A percentile compares a stretch with the other conserved stretches of the same genome.
Conservation (phyloP, 352 stramenopile species). For the Aphanomyces euteiches region DNA sequence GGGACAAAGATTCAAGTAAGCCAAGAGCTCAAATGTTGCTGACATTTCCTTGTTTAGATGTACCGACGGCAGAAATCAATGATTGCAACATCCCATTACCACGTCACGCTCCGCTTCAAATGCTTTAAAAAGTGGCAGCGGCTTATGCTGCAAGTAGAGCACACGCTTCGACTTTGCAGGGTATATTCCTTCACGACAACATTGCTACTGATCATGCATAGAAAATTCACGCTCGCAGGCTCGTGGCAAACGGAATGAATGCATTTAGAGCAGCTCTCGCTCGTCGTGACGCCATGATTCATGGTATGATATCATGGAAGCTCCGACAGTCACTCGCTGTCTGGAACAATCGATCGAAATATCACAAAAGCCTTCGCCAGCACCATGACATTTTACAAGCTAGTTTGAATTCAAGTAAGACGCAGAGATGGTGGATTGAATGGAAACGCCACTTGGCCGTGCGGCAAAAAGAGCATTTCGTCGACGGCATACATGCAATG, state of each 20-base stretch:
- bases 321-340: background rate
- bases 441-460: background rate
- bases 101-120: too few species aligned
- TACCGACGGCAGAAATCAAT: too few species aligned
- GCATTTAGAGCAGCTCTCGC: background rate
- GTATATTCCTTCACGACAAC: too few species aligned
- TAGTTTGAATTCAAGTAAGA: background rate
- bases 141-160: too few species aligned
- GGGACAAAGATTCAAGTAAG: background rate
- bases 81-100: too few species aligned
- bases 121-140: too few species aligned
- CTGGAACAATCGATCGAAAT: conserved; percentile 4
- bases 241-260: background rate
- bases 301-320: background rate
- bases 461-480: background rate
- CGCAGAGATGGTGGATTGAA: background rate
- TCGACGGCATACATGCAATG: conserved; percentile 2
- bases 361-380: background rate
- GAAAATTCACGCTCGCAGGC: background rate
- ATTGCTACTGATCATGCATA: background rate
- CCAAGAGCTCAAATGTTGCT: too few species aligned
- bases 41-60: too few species aligned
- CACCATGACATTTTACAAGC: too few species aligned
- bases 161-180: too few species aligned
- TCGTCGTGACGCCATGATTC: conserved; percentile 2